Base-by-base conservation (phyloP, 768 basidiomycete species). In the Pisolithus marmoratus region DNA sequence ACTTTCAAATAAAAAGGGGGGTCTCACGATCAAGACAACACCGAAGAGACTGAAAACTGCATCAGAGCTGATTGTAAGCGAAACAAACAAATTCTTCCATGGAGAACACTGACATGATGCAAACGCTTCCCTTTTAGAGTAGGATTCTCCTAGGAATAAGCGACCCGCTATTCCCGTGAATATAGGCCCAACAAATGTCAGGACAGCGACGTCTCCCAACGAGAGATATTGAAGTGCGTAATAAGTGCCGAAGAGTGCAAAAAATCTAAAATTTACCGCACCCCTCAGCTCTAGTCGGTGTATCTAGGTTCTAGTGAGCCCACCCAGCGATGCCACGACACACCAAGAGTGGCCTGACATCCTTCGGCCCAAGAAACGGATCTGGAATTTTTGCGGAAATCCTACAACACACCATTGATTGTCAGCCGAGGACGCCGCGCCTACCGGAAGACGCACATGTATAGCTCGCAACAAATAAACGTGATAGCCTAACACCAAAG, bases 11-110 rank as follows among this genome's bases (percentile, higher is more conserved):
- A 96, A 58, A 48, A 83, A 81, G 1, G 76, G 70, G 0, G 93
- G 93, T 34, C 89, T 75, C 11, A 91, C 88, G 47, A 96, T 90
- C 8, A 93, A 73, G 14, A 94, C 64, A 8, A 92, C 90, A 0
- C 92, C 93, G 8, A 78, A 40, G 31, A 94, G 74, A 64, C 88
- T 85, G 44, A 78, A 74, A 8, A 85, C 80, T 80, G 59, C 19
- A 42, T 19, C 46, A 38, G 46, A 14, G 42, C 27, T 40, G 7
- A 19, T 4, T 24, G 26, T 34, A 7, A 51, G 22, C 15, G 12
- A 41, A 17, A 45, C 27, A 17, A 15, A 5, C 12, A 5, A 14
- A 34, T 34, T 14, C 34, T 14, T 14, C 17, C 4, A 26, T 8
- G 14, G 17, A 5, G 48, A 11, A 17, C 11, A 50, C 73, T 52